Evolutionary conservation across 768 basidiomycete species (phyloP), one percentile per base, ranked within the genome.

Genomic region (Suillus decipiens): DNA sequence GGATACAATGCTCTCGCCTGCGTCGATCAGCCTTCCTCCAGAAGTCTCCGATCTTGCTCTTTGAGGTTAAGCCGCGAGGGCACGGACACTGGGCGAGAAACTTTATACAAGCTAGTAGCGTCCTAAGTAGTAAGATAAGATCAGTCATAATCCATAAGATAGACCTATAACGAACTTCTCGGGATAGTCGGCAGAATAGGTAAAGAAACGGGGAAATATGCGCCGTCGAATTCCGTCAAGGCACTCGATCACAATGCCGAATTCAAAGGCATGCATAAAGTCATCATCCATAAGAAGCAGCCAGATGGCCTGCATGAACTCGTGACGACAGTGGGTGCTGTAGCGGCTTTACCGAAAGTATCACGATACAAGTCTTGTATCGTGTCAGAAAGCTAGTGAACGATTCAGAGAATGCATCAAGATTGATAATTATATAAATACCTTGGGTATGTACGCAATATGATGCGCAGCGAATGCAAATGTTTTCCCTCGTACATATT

Each of bases 181-280:
- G 0, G 67, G 74, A 61, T 74, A 75, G 59, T 73, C 71, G 7
- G 70, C 74, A 2, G 71, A 59, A 47, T 75, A 75, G 0, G 72
- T 71, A 43, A 75, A 72, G 0, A 75, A 55, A 0, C 63, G 54
- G 0, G 51, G 68, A 37, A 71, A 73, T 48, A 0, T 37, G 10
- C 11, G 37, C 72, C 71, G 63, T 75, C 71, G 1, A 53, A 75
- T 3, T n/a, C n/a, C n/a, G n/a, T n/a, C n/a, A n/a, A n/a, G n/a
- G n/a, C n/a, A n/a, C n/a, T 43, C 39, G 15, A 73, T 66, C 0
- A 71, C 59, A 1, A 73, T 66, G 0, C 73, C 71, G 37, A 69
- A 56, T 5, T 63, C 11, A 28, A 71, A 76, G 2, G 72, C 67
- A 8, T 69, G 10, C 0, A 70, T 7, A 12, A 76, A 76, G 2